A percentile compares a stretch with the other conserved stretches of the same genome.
These are phyloP conservation scores for Aurifilum marmelostoma DNA, from an alignment of 2,329 filamentous ascomycete genomes.

Conservation along the genomic window DNA sequence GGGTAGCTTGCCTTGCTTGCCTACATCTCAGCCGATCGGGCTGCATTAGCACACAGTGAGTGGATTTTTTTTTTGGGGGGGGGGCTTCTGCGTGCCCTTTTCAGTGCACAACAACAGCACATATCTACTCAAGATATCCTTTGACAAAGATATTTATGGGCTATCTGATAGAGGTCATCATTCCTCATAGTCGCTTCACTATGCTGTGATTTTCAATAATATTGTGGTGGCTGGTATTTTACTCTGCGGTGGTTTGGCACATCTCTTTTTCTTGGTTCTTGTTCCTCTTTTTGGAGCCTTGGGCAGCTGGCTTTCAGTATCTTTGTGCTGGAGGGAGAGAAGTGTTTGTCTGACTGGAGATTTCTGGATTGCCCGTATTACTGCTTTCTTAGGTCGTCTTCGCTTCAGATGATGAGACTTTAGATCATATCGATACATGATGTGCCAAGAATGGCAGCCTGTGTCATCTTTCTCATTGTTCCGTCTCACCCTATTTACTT, in stretches of 20 bases:
- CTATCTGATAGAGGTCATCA: no score
- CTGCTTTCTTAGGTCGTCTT: not conserved
- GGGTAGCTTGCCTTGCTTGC: constrained; percentile 4
- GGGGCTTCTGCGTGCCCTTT: not conserved
- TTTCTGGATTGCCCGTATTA: not conserved
- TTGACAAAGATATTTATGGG: no score
- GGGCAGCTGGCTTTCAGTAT: no score
- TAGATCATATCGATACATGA: not conserved
- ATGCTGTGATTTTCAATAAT: no score
- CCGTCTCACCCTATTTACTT: no score
- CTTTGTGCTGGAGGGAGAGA: no score
- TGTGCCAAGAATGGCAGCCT: not conserved
- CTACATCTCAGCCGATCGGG: not conserved
- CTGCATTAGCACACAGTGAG: not conserved
- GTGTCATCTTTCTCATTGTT: no score
- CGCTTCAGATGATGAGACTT: not conserved
- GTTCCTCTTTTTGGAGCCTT: no score
- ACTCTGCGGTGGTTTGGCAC: no score
- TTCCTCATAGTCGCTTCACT: no score
- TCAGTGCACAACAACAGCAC: not conserved
- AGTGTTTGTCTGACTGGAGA: not conserved
- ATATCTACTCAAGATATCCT: not conserved
- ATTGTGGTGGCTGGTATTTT: no score
- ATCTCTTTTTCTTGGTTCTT: not conserved
- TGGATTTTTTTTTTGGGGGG: no score